Evolutionary conservation across 108 stramenopile species (phyloP), one percentile per base, ranked within the genome.

Genomic region (Stephanodiscus minutulus): DNA sequence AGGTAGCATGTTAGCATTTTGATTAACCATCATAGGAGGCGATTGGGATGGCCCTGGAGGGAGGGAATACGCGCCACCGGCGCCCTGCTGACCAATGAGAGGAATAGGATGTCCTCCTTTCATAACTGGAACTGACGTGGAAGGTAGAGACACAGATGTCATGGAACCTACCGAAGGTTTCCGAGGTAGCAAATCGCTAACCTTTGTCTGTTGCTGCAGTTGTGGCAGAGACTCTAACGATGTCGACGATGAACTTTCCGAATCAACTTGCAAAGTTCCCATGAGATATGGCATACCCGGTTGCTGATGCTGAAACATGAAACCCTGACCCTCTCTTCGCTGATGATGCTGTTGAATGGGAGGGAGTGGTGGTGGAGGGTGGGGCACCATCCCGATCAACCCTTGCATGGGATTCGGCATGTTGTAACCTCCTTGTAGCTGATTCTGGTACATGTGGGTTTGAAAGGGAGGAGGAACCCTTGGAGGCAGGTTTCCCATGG

Each of bases 181-280:
- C 73, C 1, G 79, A 63, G 37, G 29, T 46, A 28, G 44, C 22
- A 68, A 67, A 33, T 25, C 39, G 20, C 68, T 69, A 44, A 64
- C 43, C 0, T 50, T 39, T 57, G 68, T 62, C 52, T 41, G 58
- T 63, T 44, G 52, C 68, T 49, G 61, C 69, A 59, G 68, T 70
- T 31, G 59, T 7, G 67, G 79, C 50, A 57, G 53, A 29, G 79
- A 80, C 33, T 80, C 79, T 21, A 70, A 5, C 27, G 79, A 80
- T 59, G 72, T 52, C 31, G 79, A 73, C 0, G 72, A 73, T 13
- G 67, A 56, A 53, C 79, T 73, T 11, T 24, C 67, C 18, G 72
- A 52, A 44, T 57, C 71, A 27, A 28, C 28, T 18, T 64, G 53
- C 12, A 22, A 52, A 1, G 73, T 55, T 20, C 22, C 64, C 41